A percentile compares a stretch with the other conserved stretches of the same genome.
Conservation (phyloP, 306 rosid genomes). For the Cicer bijugum region DNA sequence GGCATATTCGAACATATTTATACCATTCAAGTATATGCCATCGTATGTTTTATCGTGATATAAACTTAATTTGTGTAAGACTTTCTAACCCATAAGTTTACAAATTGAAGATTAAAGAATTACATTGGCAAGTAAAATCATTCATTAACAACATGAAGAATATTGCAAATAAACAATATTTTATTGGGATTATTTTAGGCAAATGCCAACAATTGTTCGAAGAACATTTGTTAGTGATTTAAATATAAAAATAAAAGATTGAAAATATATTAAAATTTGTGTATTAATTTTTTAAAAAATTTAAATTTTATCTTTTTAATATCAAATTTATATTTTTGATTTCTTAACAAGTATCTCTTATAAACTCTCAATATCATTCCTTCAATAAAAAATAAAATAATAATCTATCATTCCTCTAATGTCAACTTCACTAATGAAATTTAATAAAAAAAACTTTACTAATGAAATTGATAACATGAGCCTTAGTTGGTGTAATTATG, state of each 20-base stretch:
- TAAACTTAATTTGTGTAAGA: background rate
- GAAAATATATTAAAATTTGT: too few relatives aligned
- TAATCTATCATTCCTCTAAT: conserved; percentile 4
- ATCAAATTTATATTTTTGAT: too few relatives aligned
- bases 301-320: too few relatives aligned
- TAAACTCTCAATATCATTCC: too few relatives aligned
- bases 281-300: too few relatives aligned
- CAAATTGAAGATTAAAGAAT: background rate
- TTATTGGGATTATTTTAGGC: too few relatives aligned
- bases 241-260: too few relatives aligned
- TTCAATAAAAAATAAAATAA: background rate
- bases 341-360: too few relatives aligned
- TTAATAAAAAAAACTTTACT: conserved; percentile 16
- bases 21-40: background rate
- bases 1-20: background rate
- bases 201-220: too few relatives aligned
- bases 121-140: background rate
- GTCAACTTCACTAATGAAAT: conserved; percentile 33
- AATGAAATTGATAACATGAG: conserved; percentile 36
- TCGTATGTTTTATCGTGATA: background rate
- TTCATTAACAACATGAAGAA: background rate
- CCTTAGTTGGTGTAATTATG: conserved; percentile 39
- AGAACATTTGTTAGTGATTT: too few relatives aligned
- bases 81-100: background rate
- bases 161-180: background rate